These are phyloP conservation scores for Marvania coccoides DNA, from an alignment of 139 green algal species.

Conservation along the genomic window DNA sequence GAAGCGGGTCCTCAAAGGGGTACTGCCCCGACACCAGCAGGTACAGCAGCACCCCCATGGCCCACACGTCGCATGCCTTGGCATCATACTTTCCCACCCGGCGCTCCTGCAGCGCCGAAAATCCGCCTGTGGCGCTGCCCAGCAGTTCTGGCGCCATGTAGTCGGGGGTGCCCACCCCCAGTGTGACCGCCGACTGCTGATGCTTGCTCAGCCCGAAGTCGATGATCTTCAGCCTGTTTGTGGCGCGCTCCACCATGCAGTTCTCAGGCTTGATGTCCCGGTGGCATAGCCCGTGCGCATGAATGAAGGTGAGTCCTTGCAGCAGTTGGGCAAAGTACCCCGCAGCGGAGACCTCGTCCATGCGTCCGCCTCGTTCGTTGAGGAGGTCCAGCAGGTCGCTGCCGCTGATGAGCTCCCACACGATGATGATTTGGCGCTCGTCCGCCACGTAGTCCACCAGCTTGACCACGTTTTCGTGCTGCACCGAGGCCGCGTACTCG, in stretches of 20 bases:
- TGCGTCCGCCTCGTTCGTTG: conserved; percentile 52
- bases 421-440: conserved; percentile 11
- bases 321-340: conserved; percentile 69
- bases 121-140: not conserved
- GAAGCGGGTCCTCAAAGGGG: conserved; percentile 57
- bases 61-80: conserved; percentile 65
- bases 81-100: conserved; percentile 44
- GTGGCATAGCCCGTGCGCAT: conserved; percentile 62
- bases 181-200: conserved; percentile 50
- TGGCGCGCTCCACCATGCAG: conserved; percentile 57
- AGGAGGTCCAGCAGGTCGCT: conserved; percentile 78
- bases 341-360: conserved; percentile 55
- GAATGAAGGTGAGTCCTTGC: conserved; percentile 46
- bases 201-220: conserved; percentile 79
- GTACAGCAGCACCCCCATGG: conserved; percentile 77
- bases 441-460: conserved; percentile 20
- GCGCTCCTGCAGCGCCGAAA: not conserved
- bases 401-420: conserved; percentile 76
- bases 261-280: conserved; percentile 82
- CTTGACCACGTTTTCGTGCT: conserved; percentile 17
- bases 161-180: conserved; percentile 59
- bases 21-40: conserved; percentile 63
- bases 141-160: conserved; percentile 75
- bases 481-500: conserved; percentile 13
- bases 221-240: conserved; percentile 55